Conservation (phyloP, 495 filamentous ascomycete genomes). For the Hypoxylon intermedium region DNA sequence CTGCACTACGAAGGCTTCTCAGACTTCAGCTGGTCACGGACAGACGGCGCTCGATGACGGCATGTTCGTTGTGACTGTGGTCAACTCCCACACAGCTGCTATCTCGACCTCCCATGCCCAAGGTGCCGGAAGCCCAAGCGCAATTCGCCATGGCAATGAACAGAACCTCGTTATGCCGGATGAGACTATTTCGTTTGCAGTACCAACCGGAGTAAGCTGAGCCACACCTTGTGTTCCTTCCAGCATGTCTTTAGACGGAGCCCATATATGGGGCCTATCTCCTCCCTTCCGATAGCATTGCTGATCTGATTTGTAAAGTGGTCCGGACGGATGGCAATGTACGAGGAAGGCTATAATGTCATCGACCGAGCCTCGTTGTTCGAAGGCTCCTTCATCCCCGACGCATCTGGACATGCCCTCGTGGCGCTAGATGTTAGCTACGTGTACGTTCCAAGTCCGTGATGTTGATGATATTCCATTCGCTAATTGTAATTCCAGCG, state of each 20-base stretch:
- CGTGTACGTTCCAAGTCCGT: constrained; percentile 24
- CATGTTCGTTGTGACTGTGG: constrained; percentile 32
- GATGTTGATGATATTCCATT: neutral
- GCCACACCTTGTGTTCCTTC: neutral
- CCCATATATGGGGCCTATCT: neutral
- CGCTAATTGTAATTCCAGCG: constrained; percentile 14
- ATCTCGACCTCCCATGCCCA: constrained; percentile 28
- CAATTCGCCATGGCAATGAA: constrained; percentile 3
- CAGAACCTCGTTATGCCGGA: constrained; percentile 6
- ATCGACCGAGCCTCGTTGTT: constrained; percentile 28
- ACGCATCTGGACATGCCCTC: neutral
- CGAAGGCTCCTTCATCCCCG: constrained; percentile 30
- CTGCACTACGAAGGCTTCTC: too few relatives aligned
- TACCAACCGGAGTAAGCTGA: constrained; percentile 34
- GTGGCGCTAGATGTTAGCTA: constrained; percentile 40
- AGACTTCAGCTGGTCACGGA: too few relatives aligned
- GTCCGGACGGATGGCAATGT: constrained; percentile 35
- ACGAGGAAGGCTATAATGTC: constrained; percentile 19
- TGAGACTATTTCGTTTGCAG: constrained; percentile 22
- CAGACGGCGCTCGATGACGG: neutral
- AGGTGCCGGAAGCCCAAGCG: constrained; percentile 18
- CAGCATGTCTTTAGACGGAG: neutral
- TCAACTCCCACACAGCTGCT: constrained; percentile 37
- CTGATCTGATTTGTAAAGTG: too few relatives aligned
- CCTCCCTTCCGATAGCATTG: too few relatives aligned